phyloP scores from a whole-genome alignment of 2,329 filamentous ascomycete genomes.

The Fusarium buharicum region DNA sequence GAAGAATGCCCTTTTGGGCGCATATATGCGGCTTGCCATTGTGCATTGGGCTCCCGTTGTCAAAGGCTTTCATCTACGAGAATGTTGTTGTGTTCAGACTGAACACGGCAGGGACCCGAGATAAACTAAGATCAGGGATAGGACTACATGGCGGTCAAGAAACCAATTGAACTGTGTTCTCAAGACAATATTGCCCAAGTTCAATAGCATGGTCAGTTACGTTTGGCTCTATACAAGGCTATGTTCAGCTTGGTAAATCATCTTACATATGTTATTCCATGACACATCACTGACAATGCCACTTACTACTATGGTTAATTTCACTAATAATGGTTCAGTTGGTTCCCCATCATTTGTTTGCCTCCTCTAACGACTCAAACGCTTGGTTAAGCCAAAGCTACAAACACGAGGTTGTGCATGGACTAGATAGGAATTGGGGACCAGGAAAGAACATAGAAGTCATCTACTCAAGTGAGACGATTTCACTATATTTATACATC shows the following conservation, averaged over 20 bases:
- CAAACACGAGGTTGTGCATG: neutral
- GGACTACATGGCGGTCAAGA: neutral
- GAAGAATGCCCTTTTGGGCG: conserved; percentile 12
- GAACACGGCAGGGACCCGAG: conserved; percentile 2
- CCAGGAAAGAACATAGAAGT: neutral
- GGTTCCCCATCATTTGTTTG: conserved; percentile 1
- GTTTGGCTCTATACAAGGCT: neutral
- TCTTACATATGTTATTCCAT: neutral
- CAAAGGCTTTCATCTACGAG: neutral
- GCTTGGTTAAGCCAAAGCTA: neutral
- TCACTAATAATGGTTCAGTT: neutral
- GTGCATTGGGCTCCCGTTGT: neutral
- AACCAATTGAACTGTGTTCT: neutral
- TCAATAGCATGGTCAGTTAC: neutral
- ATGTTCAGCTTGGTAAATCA: conserved; percentile 16
- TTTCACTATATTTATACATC: neutral
- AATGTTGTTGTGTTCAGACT: neutral
- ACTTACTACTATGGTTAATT: neutral
- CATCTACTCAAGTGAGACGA: neutral
- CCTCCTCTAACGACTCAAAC: neutral
- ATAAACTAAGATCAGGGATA: neutral
- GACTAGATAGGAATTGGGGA: neutral
- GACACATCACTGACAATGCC: neutral
- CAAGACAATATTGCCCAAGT: neutral
- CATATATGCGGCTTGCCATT: conserved; percentile 15